Evolutionary conservation across 176 grass and related monocot species (phyloP).

Genomic region (Triticum aestivum): IWGSC_CS_RefSeq_v2.1 NC_057801.1:611457076-611457575

Average conservation of each 20-base stretch:
- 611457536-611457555: not conserved
- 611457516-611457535: constrained; percentile 22
- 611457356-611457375: not conserved
- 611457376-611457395: not conserved
- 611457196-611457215: not conserved
- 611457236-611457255: not conserved
- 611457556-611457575: not conserved
- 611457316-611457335: not conserved
- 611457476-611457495: constrained; percentile 1
- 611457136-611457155: not conserved
- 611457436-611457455: constrained; percentile 10
- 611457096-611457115: constrained; percentile 39
- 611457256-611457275: not conserved
- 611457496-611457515: constrained; percentile 39
- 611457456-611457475: not conserved
- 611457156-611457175: not conserved
- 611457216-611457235: not conserved
- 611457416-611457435: constrained; percentile 17
- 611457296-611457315: not conserved
- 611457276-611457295: not conserved
- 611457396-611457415: not conserved
- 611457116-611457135: not conserved
- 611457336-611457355: not conserved
- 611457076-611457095: constrained; percentile 45
- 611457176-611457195: not conserved